Evolutionary conservation across 257 asterid genomes (phyloP), one percentile per base, ranked within the genome.

Genomic region (Plectranthus barbatus): DNA sequence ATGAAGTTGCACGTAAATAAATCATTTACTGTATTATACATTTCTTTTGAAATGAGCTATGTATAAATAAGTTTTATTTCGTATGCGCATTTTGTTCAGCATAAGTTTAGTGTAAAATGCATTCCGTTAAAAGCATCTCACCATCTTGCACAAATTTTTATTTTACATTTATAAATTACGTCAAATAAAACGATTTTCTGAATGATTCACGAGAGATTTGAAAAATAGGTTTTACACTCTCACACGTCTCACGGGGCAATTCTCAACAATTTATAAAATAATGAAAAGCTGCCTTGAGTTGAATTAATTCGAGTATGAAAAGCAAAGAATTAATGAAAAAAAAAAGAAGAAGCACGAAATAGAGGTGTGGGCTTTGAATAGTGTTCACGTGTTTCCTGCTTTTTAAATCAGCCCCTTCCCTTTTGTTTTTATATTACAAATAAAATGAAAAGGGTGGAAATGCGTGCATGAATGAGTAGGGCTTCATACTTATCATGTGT

Each of bases 401-500:
- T 2, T 26, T 1, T 26, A 26, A 26, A 5, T 26, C 31, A 26
- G 31, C 36, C 53, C 63, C 9, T 52, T 55, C 68, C n/a, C n/a
- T 51, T 41, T 44, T 51, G 17, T 8, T 20, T 34, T 36, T 7
- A 15, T n/a, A 47, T 20, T 42, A n/a, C 37, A 26, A 5, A 13
- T 4, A 23, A 54, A 54, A 39, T 26, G 50, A 63, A 44, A 63
- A 44, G 41, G 31, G 5, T 26, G 31, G 31, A 5, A 26, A 26
- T 15, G 26, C 50, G 51, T 51, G 53, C 60, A 64, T 64, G 52
- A 12, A 62, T 17, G 36, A 36, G 58, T 12, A 7, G 20, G 51
- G 13, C 26, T 11, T 33, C 70, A 46, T 31, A 56, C 40, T 47
- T 63, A 63, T 52, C 64, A 60, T 51, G 56, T 50, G 74, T 9